Evolutionary conservation across 331 rosid genomes (phyloP), one percentile per base, ranked within the genome.

Genomic region (Arachis monticola): DNA sequence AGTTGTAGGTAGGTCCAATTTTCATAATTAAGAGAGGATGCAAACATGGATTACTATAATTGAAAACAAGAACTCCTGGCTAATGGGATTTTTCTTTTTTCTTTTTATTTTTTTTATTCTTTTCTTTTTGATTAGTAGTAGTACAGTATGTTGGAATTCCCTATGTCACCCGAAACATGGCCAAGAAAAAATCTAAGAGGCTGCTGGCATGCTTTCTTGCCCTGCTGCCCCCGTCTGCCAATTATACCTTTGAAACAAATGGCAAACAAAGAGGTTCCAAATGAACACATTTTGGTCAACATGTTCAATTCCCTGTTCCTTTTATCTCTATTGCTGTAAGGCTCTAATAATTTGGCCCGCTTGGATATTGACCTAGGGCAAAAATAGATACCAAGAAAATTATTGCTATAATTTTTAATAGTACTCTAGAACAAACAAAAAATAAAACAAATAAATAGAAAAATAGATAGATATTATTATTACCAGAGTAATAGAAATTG

Each of bases 151-250:
- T 74, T 75, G 69, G 74, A 69, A 67, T 64, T 65, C 46, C 58
- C 65, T 75, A 60, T 78, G 98, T 88, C 97, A 82, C 97, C 98
- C 83, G 86, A 79, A 86, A 86, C 96, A 90, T 85, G 81, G 72
- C 79, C 90, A 88, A 85, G 79, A 87, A 86, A 77, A 78, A 68
- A 88, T 82, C 88, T 51, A 72, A 51, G 74, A 64, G 59, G 71
- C 7, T 83, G 87, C 79, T 81, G 81, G 78, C 68, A 59, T 88
- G 93, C 88, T 84, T 90, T 88, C 85, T 80, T 89, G 93, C 81
- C 81, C 66, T 79, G 61, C 82, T 81, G 85, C 79, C 77, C 67
- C 52, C 64, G 14, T 60, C 52, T 32, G 4, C 60, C 69, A 64
- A 59, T 60, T 60, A 57, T 42, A 9, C 66, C 67, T 56, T 80